Base-by-base conservation (phyloP, 2,329 filamentous ascomycete species). In the Trichoderma endophyticum region DNA sequence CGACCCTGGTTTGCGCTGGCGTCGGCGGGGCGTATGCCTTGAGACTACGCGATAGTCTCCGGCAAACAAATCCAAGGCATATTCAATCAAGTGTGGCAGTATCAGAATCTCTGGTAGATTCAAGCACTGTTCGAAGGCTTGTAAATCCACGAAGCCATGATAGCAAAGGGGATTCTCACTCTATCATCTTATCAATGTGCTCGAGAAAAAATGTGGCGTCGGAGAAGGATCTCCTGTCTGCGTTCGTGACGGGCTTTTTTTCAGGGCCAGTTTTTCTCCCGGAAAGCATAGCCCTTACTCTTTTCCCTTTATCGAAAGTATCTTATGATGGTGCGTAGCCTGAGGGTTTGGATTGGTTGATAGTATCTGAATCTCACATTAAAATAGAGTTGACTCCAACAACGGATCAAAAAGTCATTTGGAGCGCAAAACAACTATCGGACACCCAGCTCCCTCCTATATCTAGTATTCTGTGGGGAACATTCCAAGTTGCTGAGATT, bases 261-360 rank as follows among this genome's bases (percentile, higher is more conserved):
- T 57, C 65, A 12, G 65, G 65, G n/a, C 65, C 65, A 21, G 26
- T 68, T 48, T 68, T 68, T 21, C 51, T 48, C n/a, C 65, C 65
- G 15, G 65, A 68, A 18, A 59, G 65, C 9, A 48, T 59, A 6
- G 54, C 18, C 5, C 65, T 68, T 14, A 28, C 57, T 60, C 18
- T 60, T 14, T 60, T 60, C 28, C 32, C 15, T 21, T 12, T 60
- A 12, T n/a, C 30, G 18, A 60, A 60, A 34, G 57, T 60, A 8
- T 60, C 57, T 21, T 60, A 60, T 60, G n/a, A 32, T 11, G 15
- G 57, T 60, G 18, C 21, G 57, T 32, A 8, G 7, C 2, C 11
- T 3, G 28, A 11, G 18, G 1, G 6, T 14, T 56, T 21, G n/a
- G 14, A 32, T 28, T 59, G 15, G 11, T 7, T 11, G 11, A 14